Evolutionary conservation across 768 basidiomycete genomes (phyloP).

Genomic region (Kwoniella bestiolae): DNA sequence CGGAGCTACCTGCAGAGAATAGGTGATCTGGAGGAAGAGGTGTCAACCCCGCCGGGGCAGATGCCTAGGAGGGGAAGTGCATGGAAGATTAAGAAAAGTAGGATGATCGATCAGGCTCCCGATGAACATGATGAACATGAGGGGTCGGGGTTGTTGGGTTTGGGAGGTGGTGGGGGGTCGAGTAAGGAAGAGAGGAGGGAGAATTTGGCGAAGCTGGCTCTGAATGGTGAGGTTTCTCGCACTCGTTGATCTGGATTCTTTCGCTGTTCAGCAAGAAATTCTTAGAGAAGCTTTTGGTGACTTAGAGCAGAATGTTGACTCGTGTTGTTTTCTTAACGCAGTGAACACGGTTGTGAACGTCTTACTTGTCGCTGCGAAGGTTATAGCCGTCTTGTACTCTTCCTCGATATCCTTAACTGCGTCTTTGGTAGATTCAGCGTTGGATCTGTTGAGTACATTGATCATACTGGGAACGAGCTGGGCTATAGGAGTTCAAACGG

Average conservation of each 20-base stretch:
- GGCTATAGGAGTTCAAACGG: conserved; percentile 51
- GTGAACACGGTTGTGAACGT: conserved; percentile 57
- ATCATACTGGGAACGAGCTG: conserved; percentile 59
- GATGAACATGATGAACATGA: conserved; percentile 21
- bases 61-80: conserved; percentile 10
- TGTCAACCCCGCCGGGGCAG: background rate
- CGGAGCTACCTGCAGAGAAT: conserved; percentile 13
- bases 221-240: conserved; percentile 43
- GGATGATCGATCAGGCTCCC: background rate
- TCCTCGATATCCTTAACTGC: conserved; percentile 59
- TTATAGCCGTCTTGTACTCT: conserved; percentile 58
- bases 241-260: too few species aligned
- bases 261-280: too few species aligned
- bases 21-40: conserved; percentile 16
- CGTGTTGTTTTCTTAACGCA: conserved; percentile 9
- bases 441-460: conserved; percentile 59
- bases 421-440: conserved; percentile 58
- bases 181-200: conserved; percentile 48
- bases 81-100: conserved; percentile 17
- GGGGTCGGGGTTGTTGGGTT: conserved; percentile 24
- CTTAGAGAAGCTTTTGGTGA: too few species aligned
- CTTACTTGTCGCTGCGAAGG: conserved; percentile 57
- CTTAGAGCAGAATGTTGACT: too few species aligned
- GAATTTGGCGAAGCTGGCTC: conserved; percentile 42
- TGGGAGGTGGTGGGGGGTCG: conserved; percentile 5